Base-by-base conservation (phyloP, 805 yeast genomes). In the Wickerhamomyces hampshirensis region DNA sequence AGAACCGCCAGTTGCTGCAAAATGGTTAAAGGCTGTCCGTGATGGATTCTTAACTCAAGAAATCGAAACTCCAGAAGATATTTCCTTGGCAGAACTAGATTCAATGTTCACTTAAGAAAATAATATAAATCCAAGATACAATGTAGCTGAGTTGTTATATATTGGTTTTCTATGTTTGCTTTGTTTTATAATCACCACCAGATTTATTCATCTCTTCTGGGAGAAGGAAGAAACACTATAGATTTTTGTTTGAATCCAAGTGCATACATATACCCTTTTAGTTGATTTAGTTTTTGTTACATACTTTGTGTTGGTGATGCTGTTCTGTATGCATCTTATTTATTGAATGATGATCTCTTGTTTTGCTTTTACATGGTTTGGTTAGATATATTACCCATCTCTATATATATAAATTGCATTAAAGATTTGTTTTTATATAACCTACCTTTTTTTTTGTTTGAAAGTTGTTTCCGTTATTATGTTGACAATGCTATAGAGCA, bases 21-120 rank as follows among this genome's bases (percentile, higher is more conserved):
- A 73, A 54, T 84, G 94, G 94, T 59, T 79, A 38, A 74, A 77
- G 54, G 82, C 83, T 26, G 79, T 84, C 30, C 69, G 86, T 51
- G 75, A 81, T 16, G 94, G 94, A 8, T 84, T 84, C 56, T 66
- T 84, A 55, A 71, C 81, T 34, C 84, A 82, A 54, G 91, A 84
- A 43, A 83, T 84, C 47, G 82, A 77, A 23, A 68, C 83, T 26
- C 95, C 95, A 6, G 95, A 84, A 60, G 83, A 82, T 46, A 69
- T 80, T 18, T 77, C 87, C 18, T 66, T 83, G 51, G 82, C 84
- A 31, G 94, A 84, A 45, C 55, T 77, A 34, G 83, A 77, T 45
- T 63, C 66, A 29, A 55, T 75, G 51, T 75, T 75, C 26, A 32
- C 42, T 18, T 43, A 36, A 39, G 26, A 5, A 28, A 15, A 17